Conservation (phyloP, 345 rosid genomes). For the Murraya paniculata region DNA sequence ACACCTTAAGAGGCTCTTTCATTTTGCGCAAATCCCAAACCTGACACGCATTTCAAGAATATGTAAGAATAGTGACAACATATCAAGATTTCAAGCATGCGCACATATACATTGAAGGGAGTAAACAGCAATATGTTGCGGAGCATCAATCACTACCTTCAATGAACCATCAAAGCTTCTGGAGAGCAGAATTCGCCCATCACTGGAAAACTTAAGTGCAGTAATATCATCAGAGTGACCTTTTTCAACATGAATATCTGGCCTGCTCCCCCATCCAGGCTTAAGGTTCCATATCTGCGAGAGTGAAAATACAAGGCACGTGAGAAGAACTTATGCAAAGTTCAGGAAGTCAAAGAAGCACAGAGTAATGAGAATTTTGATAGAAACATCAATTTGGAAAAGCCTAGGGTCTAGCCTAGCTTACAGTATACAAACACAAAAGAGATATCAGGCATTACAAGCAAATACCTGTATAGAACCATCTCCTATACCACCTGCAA, state of each 20-base stretch:
- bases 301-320: slow-evolving; percentile 3
- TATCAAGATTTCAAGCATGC: background rate
- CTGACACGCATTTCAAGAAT: slow-evolving; percentile 36
- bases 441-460: slow-evolving; percentile 5
- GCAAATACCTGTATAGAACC: slow-evolving; percentile 85
- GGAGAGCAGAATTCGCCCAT: slow-evolving; percentile 67
- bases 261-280: slow-evolving; percentile 99
- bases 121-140: background rate
- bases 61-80: slow-evolving; percentile 7
- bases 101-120: background rate
- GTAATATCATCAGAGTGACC: slow-evolving; percentile 94
- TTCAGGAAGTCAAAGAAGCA: background rate
- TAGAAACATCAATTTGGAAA: background rate
- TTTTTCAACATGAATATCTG: slow-evolving; percentile 71
- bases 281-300: slow-evolving; percentile 86
- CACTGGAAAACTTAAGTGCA: slow-evolving; percentile 83
- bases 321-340: background rate
- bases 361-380: background rate
- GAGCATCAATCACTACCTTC: slow-evolving; percentile 50
- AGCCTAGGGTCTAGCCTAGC: background rate
- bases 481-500: slow-evolving; percentile 90
- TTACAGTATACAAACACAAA: background rate
- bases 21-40: slow-evolving; percentile 93
- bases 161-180: slow-evolving; percentile 89
- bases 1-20: slow-evolving; percentile 70